These are phyloP conservation scores for Ceratobasidium sp. DNA, from an alignment of 1,284 basidiomycete genomes.

Conservation along the genomic window DNA sequence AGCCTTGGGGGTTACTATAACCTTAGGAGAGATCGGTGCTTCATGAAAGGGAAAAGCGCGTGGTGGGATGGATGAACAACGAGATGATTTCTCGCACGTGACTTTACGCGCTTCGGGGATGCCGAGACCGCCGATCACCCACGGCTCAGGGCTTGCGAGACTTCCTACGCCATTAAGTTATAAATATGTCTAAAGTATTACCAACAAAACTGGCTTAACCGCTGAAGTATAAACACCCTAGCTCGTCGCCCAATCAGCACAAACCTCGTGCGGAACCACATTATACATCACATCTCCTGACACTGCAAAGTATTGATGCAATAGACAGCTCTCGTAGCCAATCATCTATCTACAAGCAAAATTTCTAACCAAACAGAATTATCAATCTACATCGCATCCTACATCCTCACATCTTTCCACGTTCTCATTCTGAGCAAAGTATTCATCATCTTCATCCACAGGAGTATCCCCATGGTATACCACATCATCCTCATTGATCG, in stretches of 20 bases:
- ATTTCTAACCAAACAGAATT: too few species aligned
- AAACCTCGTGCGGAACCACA: too few species aligned
- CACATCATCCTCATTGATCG: background rate
- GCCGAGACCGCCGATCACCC: background rate
- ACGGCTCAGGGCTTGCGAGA: too few species aligned
- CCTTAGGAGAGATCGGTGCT: background rate
- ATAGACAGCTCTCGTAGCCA: too few species aligned
- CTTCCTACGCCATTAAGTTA: background rate
- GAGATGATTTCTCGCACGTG: background rate
- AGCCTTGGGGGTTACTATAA: background rate
- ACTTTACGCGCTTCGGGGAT: slow-evolving; percentile 9
- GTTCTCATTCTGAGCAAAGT: slow-evolving; percentile 13
- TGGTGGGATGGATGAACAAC: background rate
- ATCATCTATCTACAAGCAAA: too few species aligned
- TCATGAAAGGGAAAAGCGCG: background rate
- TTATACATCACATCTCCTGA: too few species aligned
- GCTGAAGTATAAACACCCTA: too few species aligned
- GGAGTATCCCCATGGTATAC: slow-evolving; percentile 5
- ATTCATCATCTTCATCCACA: slow-evolving; percentile 20
- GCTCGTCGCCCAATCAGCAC: too few species aligned
- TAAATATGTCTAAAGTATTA: too few species aligned
- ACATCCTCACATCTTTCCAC: background rate
- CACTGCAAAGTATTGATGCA: too few species aligned
- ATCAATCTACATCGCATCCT: background rate
- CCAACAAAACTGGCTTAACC: too few species aligned